Percentiles rank a stretch among this genome's conserved stretches.
Conservation (phyloP, 1,284 basidiomycete species). For the Austroboletus olivaceoglutinosus region DNA sequence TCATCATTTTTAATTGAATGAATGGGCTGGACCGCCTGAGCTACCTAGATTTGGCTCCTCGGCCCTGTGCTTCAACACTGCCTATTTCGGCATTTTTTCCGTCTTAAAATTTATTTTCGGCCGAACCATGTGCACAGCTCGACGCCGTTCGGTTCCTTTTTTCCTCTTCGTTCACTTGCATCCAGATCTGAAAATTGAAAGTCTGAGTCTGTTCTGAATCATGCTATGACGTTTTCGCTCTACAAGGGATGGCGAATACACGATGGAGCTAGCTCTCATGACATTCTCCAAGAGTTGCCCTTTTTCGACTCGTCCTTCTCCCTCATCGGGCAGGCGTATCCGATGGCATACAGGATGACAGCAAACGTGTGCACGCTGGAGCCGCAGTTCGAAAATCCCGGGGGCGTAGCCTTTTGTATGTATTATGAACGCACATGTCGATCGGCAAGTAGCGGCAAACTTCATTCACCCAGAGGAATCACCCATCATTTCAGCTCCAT, state of each 20-base stretch:
- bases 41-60: slow-evolving; percentile 18
- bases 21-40: slow-evolving; percentile 13
- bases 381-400: background rate
- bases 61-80: slow-evolving; percentile 1
- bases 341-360: background rate
- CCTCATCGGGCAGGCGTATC: background rate
- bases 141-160: background rate
- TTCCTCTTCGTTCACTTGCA: background rate
- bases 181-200: background rate
- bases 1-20: background rate
- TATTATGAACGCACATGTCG: slow-evolving; percentile 3
- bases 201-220: background rate
- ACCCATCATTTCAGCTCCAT: background rate
- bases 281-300: background rate
- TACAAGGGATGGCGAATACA: background rate
- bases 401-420: background rate
- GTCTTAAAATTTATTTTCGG: background rate
- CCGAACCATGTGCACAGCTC: background rate
- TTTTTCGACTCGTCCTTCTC: background rate
- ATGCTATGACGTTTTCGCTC: background rate
- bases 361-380: background rate
- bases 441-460: slow-evolving; percentile 1
- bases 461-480: background rate
- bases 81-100: background rate
- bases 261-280: background rate